Evolutionary conservation across 805 yeast genomes (phyloP).

Genomic region (Saccharomycopsis javanensis): DNA sequence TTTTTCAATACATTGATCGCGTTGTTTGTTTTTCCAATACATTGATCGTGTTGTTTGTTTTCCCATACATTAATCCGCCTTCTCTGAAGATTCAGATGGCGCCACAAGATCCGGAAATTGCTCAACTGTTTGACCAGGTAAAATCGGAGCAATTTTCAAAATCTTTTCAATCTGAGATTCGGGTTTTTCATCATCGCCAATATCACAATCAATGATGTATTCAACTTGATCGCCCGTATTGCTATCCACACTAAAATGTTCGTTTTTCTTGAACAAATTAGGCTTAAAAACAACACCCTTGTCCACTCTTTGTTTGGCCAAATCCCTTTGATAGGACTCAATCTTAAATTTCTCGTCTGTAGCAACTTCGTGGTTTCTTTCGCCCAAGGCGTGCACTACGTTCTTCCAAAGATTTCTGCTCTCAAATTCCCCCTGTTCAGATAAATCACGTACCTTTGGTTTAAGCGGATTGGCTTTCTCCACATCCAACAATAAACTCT

Average conservation of each 20-base stretch:
- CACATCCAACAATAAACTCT: slow-evolving; percentile 52
- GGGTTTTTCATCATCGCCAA: slow-evolving; percentile 41
- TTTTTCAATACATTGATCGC: too few relatives aligned
- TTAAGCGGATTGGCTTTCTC: slow-evolving; percentile 37
- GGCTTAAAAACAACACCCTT: slow-evolving; percentile 79
- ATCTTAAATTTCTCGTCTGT: slow-evolving; percentile 82
- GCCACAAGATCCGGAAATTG: neutral
- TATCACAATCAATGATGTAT: slow-evolving; percentile 55
- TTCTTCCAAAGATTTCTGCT: slow-evolving; percentile 76
- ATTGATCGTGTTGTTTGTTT: too few relatives aligned
- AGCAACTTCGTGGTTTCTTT: slow-evolving; percentile 71
- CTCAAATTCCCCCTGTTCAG: slow-evolving; percentile 74
- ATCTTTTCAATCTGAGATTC: slow-evolving; percentile 47
- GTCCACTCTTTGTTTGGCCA: slow-evolving; percentile 64
- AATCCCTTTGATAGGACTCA: slow-evolving; percentile 75
- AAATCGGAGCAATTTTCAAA: slow-evolving; percentile 60
- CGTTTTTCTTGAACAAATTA: slow-evolving; percentile 50
- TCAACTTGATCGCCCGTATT: slow-evolving; percentile 40
- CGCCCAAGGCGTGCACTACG: slow-evolving; percentile 72
- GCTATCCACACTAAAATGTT: slow-evolving; percentile 25
- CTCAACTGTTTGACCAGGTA: slow-evolving; percentile 64
- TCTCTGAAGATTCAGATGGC: neutral
- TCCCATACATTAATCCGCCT: neutral
- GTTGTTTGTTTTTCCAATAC: too few relatives aligned
- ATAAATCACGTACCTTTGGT: slow-evolving; percentile 70